A percentile compares a stretch with the other conserved stretches of the same genome.
These are phyloP conservation scores for Phytophthora pisi DNA, from an alignment of 352 stramenopile species.

Conservation along the genomic window DNA sequence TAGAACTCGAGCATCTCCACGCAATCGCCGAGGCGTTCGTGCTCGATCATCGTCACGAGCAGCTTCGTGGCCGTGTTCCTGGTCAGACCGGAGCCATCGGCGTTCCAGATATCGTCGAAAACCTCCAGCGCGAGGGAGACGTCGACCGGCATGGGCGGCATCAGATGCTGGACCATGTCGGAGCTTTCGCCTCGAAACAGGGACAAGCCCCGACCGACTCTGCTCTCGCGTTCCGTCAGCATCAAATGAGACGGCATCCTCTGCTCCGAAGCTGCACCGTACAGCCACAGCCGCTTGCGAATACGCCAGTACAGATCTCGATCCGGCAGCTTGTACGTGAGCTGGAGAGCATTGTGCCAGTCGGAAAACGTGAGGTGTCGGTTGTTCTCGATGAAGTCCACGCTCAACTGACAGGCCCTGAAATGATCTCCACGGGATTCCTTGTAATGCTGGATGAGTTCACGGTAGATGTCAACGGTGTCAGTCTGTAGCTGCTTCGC, in stretches of 20 bases:
- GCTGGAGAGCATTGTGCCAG: constrained; percentile 56
- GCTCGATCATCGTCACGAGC: constrained; percentile 14
- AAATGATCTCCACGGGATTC: constrained; percentile 41
- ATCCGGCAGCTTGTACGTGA: constrained; percentile 49
- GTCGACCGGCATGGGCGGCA: constrained; percentile 1
- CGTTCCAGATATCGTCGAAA: constrained; percentile 15
- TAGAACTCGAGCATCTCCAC: constrained; percentile 23
- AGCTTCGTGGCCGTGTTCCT: constrained; percentile 14
- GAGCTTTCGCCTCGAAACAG: neutral
- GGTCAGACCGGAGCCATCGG: constrained; percentile 12
- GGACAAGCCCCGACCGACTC: neutral
- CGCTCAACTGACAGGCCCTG: constrained; percentile 46
- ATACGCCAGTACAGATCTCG: constrained; percentile 67
- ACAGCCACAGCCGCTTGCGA: constrained; percentile 70
- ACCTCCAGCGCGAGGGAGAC: constrained; percentile 17
- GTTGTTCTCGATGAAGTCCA: constrained; percentile 71
- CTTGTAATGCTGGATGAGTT: constrained; percentile 53
- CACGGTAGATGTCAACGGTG: constrained; percentile 49
- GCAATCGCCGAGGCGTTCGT: constrained; percentile 16
- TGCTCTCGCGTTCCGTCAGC: neutral
- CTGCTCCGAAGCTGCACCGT: constrained; percentile 8
- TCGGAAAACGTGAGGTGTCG: constrained; percentile 44
- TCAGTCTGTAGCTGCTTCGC: constrained; percentile 43
- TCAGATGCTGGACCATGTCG: neutral
- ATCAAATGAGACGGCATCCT: constrained; percentile 13